A percentile compares a stretch with the other conserved stretches of the same genome.
Conservation (phyloP, 495 filamentous ascomycete species). For the Amniculicola lignicola region DNA sequence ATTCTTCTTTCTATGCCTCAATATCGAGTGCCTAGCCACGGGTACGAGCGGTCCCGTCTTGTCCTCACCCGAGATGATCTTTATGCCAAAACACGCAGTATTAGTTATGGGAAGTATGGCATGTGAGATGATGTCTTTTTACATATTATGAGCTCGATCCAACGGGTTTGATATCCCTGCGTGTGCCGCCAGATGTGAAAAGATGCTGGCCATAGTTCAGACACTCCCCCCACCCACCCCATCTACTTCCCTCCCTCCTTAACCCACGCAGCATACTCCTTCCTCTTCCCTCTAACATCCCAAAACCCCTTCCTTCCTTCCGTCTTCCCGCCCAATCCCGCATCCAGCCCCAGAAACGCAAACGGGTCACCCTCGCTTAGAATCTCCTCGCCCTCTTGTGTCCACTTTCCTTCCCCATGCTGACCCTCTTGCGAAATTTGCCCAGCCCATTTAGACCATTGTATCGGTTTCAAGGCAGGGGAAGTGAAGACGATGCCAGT, state of each 20-base stretch:
- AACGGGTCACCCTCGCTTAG: slow-evolving; percentile 42
- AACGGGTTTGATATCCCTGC: too few relatives aligned
- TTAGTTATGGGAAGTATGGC: too few relatives aligned
- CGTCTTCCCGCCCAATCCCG: slow-evolving; percentile 22
- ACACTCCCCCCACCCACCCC: slow-evolving; percentile 1
- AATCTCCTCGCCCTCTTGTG: slow-evolving; percentile 30
- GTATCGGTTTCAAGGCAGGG: slow-evolving; percentile 42
- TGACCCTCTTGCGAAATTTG: slow-evolving; percentile 35
- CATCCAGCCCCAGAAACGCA: slow-evolving; percentile 26
- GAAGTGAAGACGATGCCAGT: slow-evolving; percentile 41
- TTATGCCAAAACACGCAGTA: too few relatives aligned
- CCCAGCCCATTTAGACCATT: slow-evolving; percentile 45
- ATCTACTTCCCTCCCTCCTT: slow-evolving; percentile 33
- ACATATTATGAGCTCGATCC: too few relatives aligned
- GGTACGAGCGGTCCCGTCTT: too few relatives aligned
- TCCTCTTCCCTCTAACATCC: slow-evolving; percentile 45
- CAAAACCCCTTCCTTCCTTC: slow-evolving; percentile 45
- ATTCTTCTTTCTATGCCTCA: too few relatives aligned
- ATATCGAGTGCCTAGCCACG: too few relatives aligned
- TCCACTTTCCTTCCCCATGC: slow-evolving; percentile 18
- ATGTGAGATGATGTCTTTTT: too few relatives aligned
- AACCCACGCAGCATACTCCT: slow-evolving; percentile 45
- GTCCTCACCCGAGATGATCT: too few relatives aligned
- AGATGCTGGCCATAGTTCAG: too few relatives aligned
- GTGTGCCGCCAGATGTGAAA: too few relatives aligned